phyloP scores from a whole-genome alignment of 2,329 filamentous ascomycete species.

The Aspergillus proliferans region DNA sequence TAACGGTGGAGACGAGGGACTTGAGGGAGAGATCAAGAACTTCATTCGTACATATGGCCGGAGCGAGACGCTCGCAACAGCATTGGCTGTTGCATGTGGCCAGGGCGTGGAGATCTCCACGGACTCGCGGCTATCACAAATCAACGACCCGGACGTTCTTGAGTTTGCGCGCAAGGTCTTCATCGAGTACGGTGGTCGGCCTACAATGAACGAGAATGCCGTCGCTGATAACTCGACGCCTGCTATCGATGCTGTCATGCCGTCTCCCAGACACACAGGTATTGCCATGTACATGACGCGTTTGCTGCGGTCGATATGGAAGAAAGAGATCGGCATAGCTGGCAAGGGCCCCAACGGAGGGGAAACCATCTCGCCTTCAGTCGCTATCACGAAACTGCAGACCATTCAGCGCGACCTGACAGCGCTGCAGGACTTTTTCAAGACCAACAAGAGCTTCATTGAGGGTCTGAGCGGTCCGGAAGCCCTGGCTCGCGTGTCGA shows the following conservation, averaged over 20 bases:
- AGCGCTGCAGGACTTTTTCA: slow-evolving; percentile 72
- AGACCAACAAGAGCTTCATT: slow-evolving; percentile 82
- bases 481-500: slow-evolving; percentile 68
- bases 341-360: slow-evolving; percentile 52
- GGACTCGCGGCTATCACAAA: slow-evolving; percentile 62
- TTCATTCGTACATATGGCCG: slow-evolving; percentile 84
- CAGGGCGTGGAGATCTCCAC: slow-evolving; percentile 75
- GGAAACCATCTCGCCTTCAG: slow-evolving; percentile 59
- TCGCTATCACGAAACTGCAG: slow-evolving; percentile 63
- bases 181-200: slow-evolving; percentile 85
- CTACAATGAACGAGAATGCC: slow-evolving; percentile 73
- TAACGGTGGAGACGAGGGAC: slow-evolving; percentile 63
- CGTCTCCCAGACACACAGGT: slow-evolving; percentile 84
- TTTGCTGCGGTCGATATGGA: slow-evolving; percentile 86
- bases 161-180: slow-evolving; percentile 81
- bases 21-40: slow-evolving; percentile 73
- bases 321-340: slow-evolving; percentile 62
- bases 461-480: slow-evolving; percentile 90
- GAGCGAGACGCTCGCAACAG: slow-evolving; percentile 81
- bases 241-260: slow-evolving; percentile 73
- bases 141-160: slow-evolving; percentile 76
- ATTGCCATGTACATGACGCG: slow-evolving; percentile 81
- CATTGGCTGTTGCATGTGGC: slow-evolving; percentile 88
- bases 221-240: slow-evolving; percentile 54
- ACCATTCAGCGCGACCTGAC: slow-evolving; percentile 75